These are phyloP conservation scores for Nicotiana knightiana DNA, from an alignment of 257 asterid genomes.

Conservation along the genomic window DNA sequence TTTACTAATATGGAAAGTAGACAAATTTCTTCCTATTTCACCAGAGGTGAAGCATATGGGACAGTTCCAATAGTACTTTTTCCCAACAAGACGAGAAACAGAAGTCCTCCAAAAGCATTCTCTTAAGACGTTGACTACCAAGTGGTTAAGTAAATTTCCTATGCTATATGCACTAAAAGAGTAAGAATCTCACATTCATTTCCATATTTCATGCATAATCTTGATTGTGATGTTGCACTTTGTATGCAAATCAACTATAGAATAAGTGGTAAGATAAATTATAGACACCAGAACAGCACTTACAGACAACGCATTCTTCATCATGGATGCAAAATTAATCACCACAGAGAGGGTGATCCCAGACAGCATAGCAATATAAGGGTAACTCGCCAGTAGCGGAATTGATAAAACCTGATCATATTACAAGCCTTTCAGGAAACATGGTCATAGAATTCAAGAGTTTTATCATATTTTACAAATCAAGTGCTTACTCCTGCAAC, in stretches of 20 bases:
- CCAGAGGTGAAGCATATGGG: background rate
- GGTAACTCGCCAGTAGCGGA: slow-evolving; percentile 56
- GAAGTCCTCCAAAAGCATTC: background rate
- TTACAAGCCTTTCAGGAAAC: background rate
- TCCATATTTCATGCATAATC: background rate
- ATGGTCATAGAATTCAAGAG: background rate
- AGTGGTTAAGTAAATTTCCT: background rate
- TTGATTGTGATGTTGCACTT: background rate
- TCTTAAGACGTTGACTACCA: background rate
- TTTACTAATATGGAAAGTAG: background rate
- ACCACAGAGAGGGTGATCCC: slow-evolving; percentile 43
- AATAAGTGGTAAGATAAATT: background rate
- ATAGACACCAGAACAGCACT: slow-evolving; percentile 17
- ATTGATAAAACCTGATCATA: slow-evolving; percentile 50
- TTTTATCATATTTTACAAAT: background rate
- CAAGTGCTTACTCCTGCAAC: slow-evolving; percentile 52
- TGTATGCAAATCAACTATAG: background rate
- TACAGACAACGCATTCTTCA: slow-evolving; percentile 66
- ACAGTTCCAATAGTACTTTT: background rate
- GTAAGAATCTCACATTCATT: background rate
- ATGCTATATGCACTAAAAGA: background rate
- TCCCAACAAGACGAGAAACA: background rate
- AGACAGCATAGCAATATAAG: slow-evolving; percentile 55
- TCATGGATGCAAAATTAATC: slow-evolving; percentile 58
- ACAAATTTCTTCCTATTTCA: background rate